These are phyloP conservation scores for Curvularia sp. DNA, from an alignment of 2,329 filamentous ascomycete genomes.

Conservation along the genomic window DNA sequence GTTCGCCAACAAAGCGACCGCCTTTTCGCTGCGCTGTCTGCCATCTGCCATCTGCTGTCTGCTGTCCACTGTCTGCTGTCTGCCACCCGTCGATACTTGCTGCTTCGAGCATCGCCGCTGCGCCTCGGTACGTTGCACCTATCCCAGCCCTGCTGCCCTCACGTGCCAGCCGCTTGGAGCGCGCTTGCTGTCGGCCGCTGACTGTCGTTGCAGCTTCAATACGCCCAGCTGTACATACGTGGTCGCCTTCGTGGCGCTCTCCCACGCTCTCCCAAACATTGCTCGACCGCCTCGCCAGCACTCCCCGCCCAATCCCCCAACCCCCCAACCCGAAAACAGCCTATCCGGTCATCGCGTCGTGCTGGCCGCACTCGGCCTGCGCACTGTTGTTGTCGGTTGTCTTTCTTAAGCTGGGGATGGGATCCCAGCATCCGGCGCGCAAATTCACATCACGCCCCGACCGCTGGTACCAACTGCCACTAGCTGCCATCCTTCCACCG, in stretches of 20 bases:
- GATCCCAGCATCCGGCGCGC: slow-evolving; percentile 41
- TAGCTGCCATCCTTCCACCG: slow-evolving; percentile 8
- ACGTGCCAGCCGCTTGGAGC: slow-evolving; percentile 44
- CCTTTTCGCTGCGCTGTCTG: slow-evolving; percentile 13
- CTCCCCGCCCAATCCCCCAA: slow-evolving; percentile 31
- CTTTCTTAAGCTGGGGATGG: slow-evolving; percentile 48
- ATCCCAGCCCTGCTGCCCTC: slow-evolving; percentile 34
- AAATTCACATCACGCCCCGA: slow-evolving; percentile 40
- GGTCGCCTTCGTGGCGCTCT: slow-evolving; percentile 52
- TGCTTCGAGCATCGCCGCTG: slow-evolving; percentile 7
- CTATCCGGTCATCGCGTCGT: slow-evolving; percentile 26
- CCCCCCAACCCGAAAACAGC: too few relatives aligned
- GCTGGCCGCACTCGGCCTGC: slow-evolving; percentile 27
- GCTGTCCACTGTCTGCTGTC: neutral
- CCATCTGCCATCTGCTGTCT: neutral
- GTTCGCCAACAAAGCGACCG: neutral
- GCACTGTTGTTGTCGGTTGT: slow-evolving; percentile 8
- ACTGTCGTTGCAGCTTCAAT: slow-evolving; percentile 38
- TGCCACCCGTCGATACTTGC: slow-evolving; percentile 6
- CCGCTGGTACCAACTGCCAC: slow-evolving; percentile 19
- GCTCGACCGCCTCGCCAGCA: slow-evolving; percentile 40
- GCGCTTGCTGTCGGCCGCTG: slow-evolving; percentile 34
- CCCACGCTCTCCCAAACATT: slow-evolving; percentile 38
- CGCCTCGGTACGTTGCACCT: slow-evolving; percentile 29
- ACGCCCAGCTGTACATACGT: slow-evolving; percentile 45